phyloP scores from a whole-genome alignment of 768 basidiomycete genomes.

The Glaciozyma antarctica region DNA sequence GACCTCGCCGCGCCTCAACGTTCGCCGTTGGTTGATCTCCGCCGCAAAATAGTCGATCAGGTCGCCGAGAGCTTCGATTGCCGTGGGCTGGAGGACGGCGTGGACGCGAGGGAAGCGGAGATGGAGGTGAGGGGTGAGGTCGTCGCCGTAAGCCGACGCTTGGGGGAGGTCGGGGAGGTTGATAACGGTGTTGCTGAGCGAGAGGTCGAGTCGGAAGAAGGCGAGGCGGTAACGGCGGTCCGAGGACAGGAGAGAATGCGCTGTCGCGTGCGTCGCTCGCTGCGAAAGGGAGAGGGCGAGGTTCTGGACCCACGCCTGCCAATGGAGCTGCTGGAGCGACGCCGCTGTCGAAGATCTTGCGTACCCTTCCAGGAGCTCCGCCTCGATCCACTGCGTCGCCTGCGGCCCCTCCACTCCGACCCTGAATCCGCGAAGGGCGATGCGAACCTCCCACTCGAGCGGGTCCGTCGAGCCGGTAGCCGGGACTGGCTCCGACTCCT shows the following conservation, averaged over 20 bases:
- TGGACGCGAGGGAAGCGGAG: constrained; percentile 65
- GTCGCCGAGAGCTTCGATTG: constrained; percentile 80
- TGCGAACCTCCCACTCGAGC: constrained; percentile 17
- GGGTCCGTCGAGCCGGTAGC: background rate
- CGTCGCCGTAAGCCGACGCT: constrained; percentile 3
- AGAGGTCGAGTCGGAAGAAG: constrained; percentile 72
- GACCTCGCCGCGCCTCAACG: constrained; percentile 66
- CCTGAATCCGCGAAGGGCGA: constrained; percentile 62
- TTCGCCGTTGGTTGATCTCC: constrained; percentile 63
- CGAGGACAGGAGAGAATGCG: background rate
- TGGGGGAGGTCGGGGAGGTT: constrained; percentile 9
- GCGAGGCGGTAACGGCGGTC: constrained; percentile 58
- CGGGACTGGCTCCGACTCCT: background rate
- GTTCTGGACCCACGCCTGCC: constrained; percentile 64
- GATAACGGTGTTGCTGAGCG: constrained; percentile 36
- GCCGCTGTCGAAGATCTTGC: constrained; percentile 42
- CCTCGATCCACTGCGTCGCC: constrained; percentile 65
- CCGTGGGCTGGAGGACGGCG: constrained; percentile 88
- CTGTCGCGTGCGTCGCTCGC: background rate
- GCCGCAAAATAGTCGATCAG: constrained; percentile 63
- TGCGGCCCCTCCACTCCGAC: constrained; percentile 65
- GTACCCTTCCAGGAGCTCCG: constrained; percentile 60
- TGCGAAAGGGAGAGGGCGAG: constrained; percentile 77
- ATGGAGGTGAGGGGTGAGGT: constrained; percentile 37
- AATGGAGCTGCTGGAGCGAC: constrained; percentile 42